Evolutionary conservation across 2,329 filamentous ascomycete species (phyloP).

Genomic region (Aspergillus sp.): DNA sequence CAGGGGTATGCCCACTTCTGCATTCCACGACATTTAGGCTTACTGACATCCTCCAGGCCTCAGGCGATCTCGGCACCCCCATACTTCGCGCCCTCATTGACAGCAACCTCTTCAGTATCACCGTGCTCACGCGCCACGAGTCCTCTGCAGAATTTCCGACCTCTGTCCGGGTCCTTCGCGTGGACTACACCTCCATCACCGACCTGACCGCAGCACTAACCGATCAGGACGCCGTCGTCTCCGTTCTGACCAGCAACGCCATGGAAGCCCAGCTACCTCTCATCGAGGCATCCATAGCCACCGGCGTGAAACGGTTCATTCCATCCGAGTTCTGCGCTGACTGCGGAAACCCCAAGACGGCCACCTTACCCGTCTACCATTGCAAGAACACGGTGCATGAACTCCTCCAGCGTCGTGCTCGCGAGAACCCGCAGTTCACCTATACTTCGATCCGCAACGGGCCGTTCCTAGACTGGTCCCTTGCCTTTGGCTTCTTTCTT

Average conservation of each 20-base stretch:
- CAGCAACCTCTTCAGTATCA: not conserved
- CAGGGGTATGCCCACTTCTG: not conserved
- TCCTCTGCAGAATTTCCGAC: not conserved
- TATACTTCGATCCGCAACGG: slow-evolving; percentile 1
- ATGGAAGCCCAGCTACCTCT: not conserved
- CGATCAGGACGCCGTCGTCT: slow-evolving; percentile 1
- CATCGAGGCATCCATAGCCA: not conserved
- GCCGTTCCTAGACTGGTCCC: slow-evolving; percentile 2
- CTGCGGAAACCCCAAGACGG: not conserved
- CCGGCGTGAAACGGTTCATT: not conserved
- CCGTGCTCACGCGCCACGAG: not conserved
- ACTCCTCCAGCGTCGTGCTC: not conserved
- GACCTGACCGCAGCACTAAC: not conserved
- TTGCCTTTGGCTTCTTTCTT: not conserved
- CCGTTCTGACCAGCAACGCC: not conserved
- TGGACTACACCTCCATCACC: not conserved
- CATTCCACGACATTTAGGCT: not conserved
- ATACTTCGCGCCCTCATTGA: not conserved
- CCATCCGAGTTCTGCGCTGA: slow-evolving; percentile 1
- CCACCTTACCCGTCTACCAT: not conserved
- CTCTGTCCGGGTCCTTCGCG: not conserved
- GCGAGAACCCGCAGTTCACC: not conserved
- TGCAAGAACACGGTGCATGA: not conserved
- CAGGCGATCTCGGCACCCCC: not conserved
- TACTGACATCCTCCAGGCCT: not conserved